phyloP scores from a whole-genome alignment of 2,329 filamentous ascomycete genomes.

The Aureobasidium sp. region DNA sequence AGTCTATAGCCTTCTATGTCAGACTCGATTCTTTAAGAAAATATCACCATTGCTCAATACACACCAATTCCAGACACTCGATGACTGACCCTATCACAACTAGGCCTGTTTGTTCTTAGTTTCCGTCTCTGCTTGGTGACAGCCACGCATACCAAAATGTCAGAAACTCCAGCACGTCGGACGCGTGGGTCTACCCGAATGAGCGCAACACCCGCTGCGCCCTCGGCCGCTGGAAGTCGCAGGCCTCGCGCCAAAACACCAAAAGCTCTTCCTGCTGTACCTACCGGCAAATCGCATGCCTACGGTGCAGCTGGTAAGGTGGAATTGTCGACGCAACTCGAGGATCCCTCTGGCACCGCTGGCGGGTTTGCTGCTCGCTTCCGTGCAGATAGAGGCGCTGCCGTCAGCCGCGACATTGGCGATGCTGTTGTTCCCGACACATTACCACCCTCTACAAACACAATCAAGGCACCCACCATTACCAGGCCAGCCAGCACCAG shows the following conservation, averaged over 20 bases:
- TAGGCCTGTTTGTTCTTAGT: not conserved
- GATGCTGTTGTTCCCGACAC: slow-evolving; percentile 38
- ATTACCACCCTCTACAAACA: not conserved
- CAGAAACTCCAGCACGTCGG: slow-evolving; percentile 22
- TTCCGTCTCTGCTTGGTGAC: not conserved
- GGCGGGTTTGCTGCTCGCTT: slow-evolving; percentile 14
- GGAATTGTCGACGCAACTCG: slow-evolving; percentile 27
- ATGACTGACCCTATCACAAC: not conserved
- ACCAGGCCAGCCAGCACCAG: not conserved
- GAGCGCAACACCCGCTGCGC: slow-evolving; percentile 19
- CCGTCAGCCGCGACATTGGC: not conserved
- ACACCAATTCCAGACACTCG: not conserved
- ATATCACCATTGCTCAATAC: not conserved
- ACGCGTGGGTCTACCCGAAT: slow-evolving; percentile 25
- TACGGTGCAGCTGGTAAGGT: slow-evolving; percentile 33
- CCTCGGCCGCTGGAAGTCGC: slow-evolving; percentile 13
- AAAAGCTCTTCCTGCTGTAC: slow-evolving; percentile 21
- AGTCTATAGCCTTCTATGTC: not conserved
- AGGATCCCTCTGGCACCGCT: slow-evolving; percentile 9
- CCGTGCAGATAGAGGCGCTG: slow-evolving; percentile 6
- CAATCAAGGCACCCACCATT: not conserved
- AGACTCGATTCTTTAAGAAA: not conserved
- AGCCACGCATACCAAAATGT: slow-evolving; percentile 10
- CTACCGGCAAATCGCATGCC: slow-evolving; percentile 26
- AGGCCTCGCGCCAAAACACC: slow-evolving; percentile 12